Percentiles rank a stretch among this genome's conserved stretches.
Evolutionary conservation across 2,329 filamentous ascomycete species (phyloP).

Genomic region (Colletotrichum salicis): DNA sequence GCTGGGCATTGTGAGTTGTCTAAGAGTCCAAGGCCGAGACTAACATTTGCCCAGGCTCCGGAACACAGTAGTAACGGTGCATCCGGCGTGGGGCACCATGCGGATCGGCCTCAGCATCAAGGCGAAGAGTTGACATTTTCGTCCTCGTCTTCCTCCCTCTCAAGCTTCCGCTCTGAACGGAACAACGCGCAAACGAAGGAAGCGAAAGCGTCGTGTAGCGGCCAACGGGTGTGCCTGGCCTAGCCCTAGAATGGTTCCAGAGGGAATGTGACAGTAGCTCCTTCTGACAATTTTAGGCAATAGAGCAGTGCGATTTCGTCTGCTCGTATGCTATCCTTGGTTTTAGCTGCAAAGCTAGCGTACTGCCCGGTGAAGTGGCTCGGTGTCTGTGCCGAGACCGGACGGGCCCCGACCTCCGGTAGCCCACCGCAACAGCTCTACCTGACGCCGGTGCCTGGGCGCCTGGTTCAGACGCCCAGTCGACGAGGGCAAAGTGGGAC

Average conservation of each 20-base stretch:
- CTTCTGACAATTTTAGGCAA: neutral
- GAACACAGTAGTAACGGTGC: neutral
- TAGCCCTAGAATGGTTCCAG: slow-evolving; percentile 24
- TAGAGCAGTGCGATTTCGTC: neutral
- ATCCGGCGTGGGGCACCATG: slow-evolving; percentile 5
- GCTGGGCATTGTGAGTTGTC: neutral
- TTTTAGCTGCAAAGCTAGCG: slow-evolving; percentile 32
- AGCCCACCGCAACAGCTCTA: slow-evolving; percentile 14
- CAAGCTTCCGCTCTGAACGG: neutral
- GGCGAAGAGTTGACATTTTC: neutral
- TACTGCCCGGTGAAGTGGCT: slow-evolving; percentile 27
- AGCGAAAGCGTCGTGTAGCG: neutral
- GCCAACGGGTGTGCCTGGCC: slow-evolving; percentile 7
- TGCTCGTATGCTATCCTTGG: slow-evolving; percentile 5
- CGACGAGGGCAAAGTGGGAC: slow-evolving; percentile 7
- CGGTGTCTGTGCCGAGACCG: slow-evolving; percentile 30
- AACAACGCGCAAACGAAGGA: slow-evolving; percentile 2
- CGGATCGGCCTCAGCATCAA: slow-evolving; percentile 11
- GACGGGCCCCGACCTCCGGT: slow-evolving; percentile 29
- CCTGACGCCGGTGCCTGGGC: slow-evolving; percentile 30
- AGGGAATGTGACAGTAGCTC: neutral
- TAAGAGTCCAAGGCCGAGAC: neutral
- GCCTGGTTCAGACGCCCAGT: slow-evolving; percentile 25
- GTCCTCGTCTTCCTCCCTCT: neutral
- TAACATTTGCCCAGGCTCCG: slow-evolving; percentile 1